Conservation (phyloP, 495 filamentous ascomycete species). For the Lasiosphaeria hispida region DNA sequence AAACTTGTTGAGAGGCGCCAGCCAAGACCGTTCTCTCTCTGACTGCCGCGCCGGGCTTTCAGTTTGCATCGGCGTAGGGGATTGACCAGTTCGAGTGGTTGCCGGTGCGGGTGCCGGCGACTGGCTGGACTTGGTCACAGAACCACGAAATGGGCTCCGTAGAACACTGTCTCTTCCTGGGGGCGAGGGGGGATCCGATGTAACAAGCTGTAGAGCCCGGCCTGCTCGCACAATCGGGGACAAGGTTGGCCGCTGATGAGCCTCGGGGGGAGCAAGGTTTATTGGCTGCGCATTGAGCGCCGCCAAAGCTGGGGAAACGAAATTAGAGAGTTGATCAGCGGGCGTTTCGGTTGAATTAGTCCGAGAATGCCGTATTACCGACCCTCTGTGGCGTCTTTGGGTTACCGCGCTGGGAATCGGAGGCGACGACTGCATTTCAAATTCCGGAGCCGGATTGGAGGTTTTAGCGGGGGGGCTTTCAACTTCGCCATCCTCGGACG, state of each 20-base stretch:
- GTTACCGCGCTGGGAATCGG: slow-evolving; percentile 14
- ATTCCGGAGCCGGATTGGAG: slow-evolving; percentile 3
- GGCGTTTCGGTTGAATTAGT: slow-evolving; percentile 32
- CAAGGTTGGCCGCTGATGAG: slow-evolving; percentile 38
- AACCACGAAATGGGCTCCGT: slow-evolving; percentile 52
- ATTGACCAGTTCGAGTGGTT: neutral
- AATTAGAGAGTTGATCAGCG: slow-evolving; percentile 23
- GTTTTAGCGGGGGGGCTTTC: neutral
- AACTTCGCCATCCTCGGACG: slow-evolving; percentile 24
- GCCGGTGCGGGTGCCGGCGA: slow-evolving; percentile 18
- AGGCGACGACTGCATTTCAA: slow-evolving; percentile 35
- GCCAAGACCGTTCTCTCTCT: slow-evolving; percentile 23
- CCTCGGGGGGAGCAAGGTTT: slow-evolving; percentile 24
- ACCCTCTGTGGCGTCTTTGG: slow-evolving; percentile 1
- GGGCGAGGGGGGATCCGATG: slow-evolving; percentile 52
- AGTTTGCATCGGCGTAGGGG: neutral
- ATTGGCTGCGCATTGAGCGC: slow-evolving; percentile 8
- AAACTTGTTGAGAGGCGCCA: slow-evolving; percentile 25
- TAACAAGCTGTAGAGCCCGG: slow-evolving; percentile 48
- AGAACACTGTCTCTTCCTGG: slow-evolving; percentile 40
- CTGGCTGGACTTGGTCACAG: slow-evolving; percentile 30
- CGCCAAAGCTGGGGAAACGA: slow-evolving; percentile 14
- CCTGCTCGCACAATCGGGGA: slow-evolving; percentile 54
- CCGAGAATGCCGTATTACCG: slow-evolving; percentile 16
- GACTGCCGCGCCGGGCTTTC: neutral